These are phyloP conservation scores for Moricandia moricandioides DNA, from an alignment of 345 rosid genomes.

Conservation along the genomic window DNA sequence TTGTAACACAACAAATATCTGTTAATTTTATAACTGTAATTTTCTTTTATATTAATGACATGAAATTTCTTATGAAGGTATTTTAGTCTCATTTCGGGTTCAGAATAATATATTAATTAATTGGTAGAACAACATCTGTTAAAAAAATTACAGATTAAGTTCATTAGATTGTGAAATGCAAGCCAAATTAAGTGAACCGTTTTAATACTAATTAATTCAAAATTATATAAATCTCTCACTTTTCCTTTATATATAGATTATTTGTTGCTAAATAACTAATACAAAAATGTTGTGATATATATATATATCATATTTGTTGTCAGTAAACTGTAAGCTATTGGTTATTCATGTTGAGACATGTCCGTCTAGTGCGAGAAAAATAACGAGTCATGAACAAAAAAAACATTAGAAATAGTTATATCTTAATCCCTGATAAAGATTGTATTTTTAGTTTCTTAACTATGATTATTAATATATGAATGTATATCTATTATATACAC, in stretches of 20 bases:
- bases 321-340: not conserved
- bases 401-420: not conserved
- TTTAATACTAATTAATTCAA: too few relatives aligned
- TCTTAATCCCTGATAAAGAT: not conserved
- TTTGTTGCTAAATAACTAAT: too few relatives aligned
- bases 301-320: too few relatives aligned
- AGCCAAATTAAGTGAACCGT: not conserved
- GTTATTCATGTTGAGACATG: not conserved
- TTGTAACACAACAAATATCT: too few relatives aligned
- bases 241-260: too few relatives aligned
- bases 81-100: too few relatives aligned
- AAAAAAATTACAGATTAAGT: not conserved
- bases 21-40: not conserved
- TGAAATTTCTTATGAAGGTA: too few relatives aligned
- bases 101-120: too few relatives aligned
- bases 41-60: too few relatives aligned
- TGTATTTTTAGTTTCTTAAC: not conserved
- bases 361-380: constrained; percentile 29
- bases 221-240: not conserved
- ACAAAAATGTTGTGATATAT: too few relatives aligned
- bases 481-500: too few relatives aligned
- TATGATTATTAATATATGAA: not conserved
- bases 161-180: constrained; percentile 14
- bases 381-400: constrained; percentile 13
- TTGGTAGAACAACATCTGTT: not conserved